Percentiles rank a stretch among this genome's conserved stretches.
These are phyloP conservation scores for Sinapis alba DNA, from an alignment of 441 rosid genomes.

Conservation along the genomic window DNA sequence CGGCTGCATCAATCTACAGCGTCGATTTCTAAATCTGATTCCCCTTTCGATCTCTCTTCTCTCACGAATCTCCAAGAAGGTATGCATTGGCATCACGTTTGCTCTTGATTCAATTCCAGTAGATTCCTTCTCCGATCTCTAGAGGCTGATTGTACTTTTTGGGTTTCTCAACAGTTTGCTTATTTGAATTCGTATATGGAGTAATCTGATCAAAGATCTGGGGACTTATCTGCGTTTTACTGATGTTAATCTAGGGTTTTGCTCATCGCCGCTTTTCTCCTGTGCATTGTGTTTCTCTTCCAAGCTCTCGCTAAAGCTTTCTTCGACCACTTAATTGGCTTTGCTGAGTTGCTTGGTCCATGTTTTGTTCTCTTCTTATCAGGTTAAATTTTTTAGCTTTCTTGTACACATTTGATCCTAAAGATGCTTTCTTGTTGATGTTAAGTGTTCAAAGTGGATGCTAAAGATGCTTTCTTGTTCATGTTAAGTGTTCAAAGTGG, in stretches of 20 bases:
- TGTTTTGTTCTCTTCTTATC: neutral
- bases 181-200: neutral
- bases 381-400: neutral
- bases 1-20: neutral
- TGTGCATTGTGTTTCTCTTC: neutral
- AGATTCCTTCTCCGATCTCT: neutral
- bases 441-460: neutral
- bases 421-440: slow-evolving; percentile 18
- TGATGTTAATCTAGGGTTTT: neutral
- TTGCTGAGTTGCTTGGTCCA: neutral
- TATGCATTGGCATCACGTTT: neutral
- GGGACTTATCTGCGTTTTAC: neutral
- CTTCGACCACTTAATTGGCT: neutral
- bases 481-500: neutral
- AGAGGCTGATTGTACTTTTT: neutral
- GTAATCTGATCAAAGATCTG: slow-evolving; percentile 7
- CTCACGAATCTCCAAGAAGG: slow-evolving; percentile 24
- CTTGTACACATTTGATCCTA: neutral
- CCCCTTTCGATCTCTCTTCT: slow-evolving; percentile 9
- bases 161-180: neutral
- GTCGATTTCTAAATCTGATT: slow-evolving; percentile 1
- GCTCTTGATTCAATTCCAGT: neutral
- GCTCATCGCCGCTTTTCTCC: neutral
- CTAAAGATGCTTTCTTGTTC: slow-evolving; percentile 13
- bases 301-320: neutral